Evolutionary conservation across 768 basidiomycete species (phyloP).

Genomic region (Porpolomopsis calyptriformis): DNA sequence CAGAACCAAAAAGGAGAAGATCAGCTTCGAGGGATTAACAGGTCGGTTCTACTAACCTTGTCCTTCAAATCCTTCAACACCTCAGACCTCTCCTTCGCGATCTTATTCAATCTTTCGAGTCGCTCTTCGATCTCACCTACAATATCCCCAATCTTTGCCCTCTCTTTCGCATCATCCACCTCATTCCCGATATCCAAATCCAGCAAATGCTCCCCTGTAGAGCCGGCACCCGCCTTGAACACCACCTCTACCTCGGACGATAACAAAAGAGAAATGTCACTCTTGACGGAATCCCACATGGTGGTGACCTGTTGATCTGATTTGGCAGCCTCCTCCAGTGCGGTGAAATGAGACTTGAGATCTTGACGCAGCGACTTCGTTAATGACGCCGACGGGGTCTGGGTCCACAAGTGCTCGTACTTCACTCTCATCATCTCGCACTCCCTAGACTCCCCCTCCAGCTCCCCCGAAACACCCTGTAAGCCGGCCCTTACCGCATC

Average conservation of each 20-base stretch:
- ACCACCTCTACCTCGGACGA: slow-evolving; percentile 52
- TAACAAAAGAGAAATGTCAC: slow-evolving; percentile 54
- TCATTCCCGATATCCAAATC: slow-evolving; percentile 65
- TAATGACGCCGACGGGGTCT: slow-evolving; percentile 66
- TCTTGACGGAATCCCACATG: slow-evolving; percentile 61
- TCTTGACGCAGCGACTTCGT: slow-evolving; percentile 68
- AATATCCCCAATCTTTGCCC: slow-evolving; percentile 51
- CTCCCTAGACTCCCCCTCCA: slow-evolving; percentile 76
- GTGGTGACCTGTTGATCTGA: slow-evolving; percentile 68
- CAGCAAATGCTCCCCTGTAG: slow-evolving; percentile 29
- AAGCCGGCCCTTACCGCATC: slow-evolving; percentile 49
- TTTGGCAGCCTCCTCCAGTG: slow-evolving; percentile 64
- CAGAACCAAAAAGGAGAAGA: too few relatives aligned
- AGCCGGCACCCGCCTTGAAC: slow-evolving; percentile 41
- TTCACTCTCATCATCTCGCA: slow-evolving; percentile 85
- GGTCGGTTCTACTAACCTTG: slow-evolving; percentile 43
- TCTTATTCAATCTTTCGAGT: slow-evolving; percentile 67
- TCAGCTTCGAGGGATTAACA: neutral
- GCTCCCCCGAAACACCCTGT: slow-evolving; percentile 46
- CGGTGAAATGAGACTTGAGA: slow-evolving; percentile 60
- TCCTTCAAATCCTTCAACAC: slow-evolving; percentile 93
- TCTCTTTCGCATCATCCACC: slow-evolving; percentile 54
- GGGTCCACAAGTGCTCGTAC: slow-evolving; percentile 80
- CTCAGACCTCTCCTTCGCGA: slow-evolving; percentile 75
- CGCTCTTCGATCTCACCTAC: slow-evolving; percentile 73